These are phyloP conservation scores for Leccinum pachyderme DNA, from an alignment of 1,284 basidiomycete genomes.

Conservation along the genomic window DNA sequence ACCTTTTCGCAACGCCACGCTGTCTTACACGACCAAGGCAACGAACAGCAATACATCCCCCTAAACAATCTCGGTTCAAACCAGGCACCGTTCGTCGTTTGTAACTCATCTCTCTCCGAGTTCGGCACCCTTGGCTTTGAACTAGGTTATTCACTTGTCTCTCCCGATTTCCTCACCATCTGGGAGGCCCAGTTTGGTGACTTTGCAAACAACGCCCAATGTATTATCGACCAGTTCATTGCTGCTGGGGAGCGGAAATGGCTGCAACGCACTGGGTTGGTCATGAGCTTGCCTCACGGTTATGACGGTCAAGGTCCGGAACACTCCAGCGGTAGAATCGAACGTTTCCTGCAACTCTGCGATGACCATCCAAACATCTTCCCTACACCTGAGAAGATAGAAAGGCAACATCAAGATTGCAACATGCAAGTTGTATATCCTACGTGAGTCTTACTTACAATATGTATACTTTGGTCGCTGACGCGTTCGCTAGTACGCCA, in stretches of 20 bases:
- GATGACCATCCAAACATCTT: constrained; percentile 95
- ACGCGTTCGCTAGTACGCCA: constrained; percentile 58
- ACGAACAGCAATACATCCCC: constrained; percentile 87
- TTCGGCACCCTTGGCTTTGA: constrained; percentile 97
- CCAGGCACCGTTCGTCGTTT: constrained; percentile 92
- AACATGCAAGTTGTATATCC: constrained; percentile 99
- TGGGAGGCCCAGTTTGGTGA: constrained; percentile 99
- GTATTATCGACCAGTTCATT: constrained; percentile 99
- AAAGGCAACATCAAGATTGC: constrained; percentile 97
- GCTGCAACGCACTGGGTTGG: constrained; percentile 93
- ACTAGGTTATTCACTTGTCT: constrained; percentile 97
- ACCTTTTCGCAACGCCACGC: constrained; percentile 99
- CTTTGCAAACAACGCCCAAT: constrained; percentile 96
- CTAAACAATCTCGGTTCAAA: constrained; percentile 85
- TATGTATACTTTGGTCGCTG: constrained; percentile 6
- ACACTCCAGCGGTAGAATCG: constrained; percentile 94
- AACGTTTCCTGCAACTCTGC: constrained; percentile 97
- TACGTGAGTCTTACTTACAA: constrained; percentile 54
- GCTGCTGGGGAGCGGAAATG: constrained; percentile 98
- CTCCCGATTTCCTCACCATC: constrained; percentile 90
- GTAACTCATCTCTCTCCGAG: constrained; percentile 98
- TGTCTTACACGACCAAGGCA: constrained; percentile 94
- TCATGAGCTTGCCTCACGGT: constrained; percentile 92
- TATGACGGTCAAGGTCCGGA: constrained; percentile 99
- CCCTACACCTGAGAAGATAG: constrained; percentile 87